Evolutionary conservation across 2,329 filamentous ascomycete species (phyloP), one percentile per base, ranked within the genome.

Genomic region (Venturia aucupariae): DNA sequence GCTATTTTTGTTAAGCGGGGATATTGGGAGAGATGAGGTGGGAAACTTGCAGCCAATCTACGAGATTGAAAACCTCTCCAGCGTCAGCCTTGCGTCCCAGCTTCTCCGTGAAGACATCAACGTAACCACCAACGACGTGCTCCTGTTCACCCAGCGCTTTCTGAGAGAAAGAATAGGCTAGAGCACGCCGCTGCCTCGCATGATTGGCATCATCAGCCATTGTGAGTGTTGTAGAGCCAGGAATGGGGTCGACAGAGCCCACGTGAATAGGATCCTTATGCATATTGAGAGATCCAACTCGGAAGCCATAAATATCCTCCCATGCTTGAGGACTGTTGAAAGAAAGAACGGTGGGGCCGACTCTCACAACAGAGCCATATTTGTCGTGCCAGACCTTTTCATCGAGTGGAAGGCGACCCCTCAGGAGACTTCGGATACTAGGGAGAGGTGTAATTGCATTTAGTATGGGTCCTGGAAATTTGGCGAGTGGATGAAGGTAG

Each of bases 191-290:
- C 44, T 68, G 62, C 10, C 69, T 67, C 0, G 67, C 55, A 44
- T 73, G 70, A n/a, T 67, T 65, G 2, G 55, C 17, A 62, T 78
- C 74, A 22, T 75, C 71, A 8, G 77, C 72, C 68, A 72, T 74
- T 17, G 74, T 73, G 64, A 76, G 51, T 35, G 74, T 75, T 2
- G 73, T 75, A 1, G 72, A 72, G 1, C 72, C 73, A n/a, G 71
- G 72, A 54, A 74, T 72, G 3, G 73, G 71, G 55, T 72, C 71
- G 0, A 74, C 72, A 13, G 72, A 68, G 27, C 73, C 72, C 19
- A 75, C 73, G 62, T 75, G 51, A 41, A 60, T 61, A 8, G 57
- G 41, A 62, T 68, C 68, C 63, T 69, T 72, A 61, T 71, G 70
- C 42, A 73, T 69, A 13, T 69, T 67, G 3, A 48, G 61, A 35